phyloP scores from a whole-genome alignment of 148 eudicot genomes.

The Camellia japonica region DNA sequence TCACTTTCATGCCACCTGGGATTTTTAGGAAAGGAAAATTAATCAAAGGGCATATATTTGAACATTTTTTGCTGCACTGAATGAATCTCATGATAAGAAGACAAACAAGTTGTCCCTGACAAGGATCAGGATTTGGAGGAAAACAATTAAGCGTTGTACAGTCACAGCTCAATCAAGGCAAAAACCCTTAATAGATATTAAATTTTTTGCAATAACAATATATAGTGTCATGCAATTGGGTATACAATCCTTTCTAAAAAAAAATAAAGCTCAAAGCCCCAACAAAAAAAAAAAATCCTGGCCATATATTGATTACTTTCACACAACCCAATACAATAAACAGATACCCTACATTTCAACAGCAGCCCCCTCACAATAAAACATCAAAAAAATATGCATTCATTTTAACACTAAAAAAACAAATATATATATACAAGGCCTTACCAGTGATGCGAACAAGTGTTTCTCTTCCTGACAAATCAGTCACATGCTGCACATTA shows the following conservation, averaged over 20 bases:
- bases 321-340: not conserved
- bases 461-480: slow-evolving; percentile 88
- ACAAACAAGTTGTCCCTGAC: not conserved
- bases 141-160: too few species aligned
- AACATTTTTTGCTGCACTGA: not conserved
- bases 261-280: not conserved
- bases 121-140: too few species aligned
- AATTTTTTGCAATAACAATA: not conserved
- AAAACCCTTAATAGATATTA: not conserved
- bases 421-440: too few species aligned
- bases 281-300: not conserved
- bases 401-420: not conserved
- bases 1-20: slow-evolving; percentile 21
- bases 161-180: too few species aligned
- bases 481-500: slow-evolving; percentile 74
- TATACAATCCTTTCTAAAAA: not conserved
- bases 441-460: slow-evolving; percentile 84
- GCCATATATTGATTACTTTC: not conserved
- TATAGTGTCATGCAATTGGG: not conserved
- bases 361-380: not conserved
- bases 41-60: not conserved
- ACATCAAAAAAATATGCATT: not conserved
- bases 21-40: not conserved
- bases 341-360: not conserved
- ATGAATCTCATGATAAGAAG: not conserved